Conservation (phyloP, 805 yeast species). For the Candida peoriensis region DNA sequence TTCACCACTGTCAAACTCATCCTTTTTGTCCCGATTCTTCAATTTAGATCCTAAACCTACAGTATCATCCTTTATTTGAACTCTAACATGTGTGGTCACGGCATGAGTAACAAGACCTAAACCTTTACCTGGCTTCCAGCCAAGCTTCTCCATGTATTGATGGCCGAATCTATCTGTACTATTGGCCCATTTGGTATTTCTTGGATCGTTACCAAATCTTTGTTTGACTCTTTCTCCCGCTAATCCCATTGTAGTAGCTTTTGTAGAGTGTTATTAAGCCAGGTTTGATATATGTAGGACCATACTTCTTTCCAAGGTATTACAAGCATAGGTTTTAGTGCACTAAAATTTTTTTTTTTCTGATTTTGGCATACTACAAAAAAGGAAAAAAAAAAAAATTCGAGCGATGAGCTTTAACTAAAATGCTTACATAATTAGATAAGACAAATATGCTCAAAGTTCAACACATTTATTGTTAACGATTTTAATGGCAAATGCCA, state of each 20-base stretch:
- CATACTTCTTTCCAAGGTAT: no score
- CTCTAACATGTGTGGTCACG: constrained; percentile 77
- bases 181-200: constrained; percentile 93
- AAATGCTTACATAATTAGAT: no score
- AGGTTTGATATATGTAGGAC: neutral
- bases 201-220: constrained; percentile 86
- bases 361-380: no score
- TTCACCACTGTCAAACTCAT: constrained; percentile 74
- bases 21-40: constrained; percentile 51
- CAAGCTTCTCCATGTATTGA: constrained; percentile 70
- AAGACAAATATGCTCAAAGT: no score
- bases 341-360: no score
- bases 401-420: no score
- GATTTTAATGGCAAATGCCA: no score
- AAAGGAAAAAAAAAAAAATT: no score
- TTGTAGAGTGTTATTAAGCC: neutral
- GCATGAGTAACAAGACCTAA: constrained; percentile 69
- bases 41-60: constrained; percentile 87
- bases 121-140: constrained; percentile 93
- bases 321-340: no score
- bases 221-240: constrained; percentile 79
- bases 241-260: constrained; percentile 53
- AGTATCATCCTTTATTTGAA: constrained; percentile 74
- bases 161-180: constrained; percentile 83
- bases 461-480: no score